Percentiles rank a stretch among this genome's conserved stretches.
Conservation (phyloP, 805 yeast species). For the Geotrichum ghanense region DNA sequence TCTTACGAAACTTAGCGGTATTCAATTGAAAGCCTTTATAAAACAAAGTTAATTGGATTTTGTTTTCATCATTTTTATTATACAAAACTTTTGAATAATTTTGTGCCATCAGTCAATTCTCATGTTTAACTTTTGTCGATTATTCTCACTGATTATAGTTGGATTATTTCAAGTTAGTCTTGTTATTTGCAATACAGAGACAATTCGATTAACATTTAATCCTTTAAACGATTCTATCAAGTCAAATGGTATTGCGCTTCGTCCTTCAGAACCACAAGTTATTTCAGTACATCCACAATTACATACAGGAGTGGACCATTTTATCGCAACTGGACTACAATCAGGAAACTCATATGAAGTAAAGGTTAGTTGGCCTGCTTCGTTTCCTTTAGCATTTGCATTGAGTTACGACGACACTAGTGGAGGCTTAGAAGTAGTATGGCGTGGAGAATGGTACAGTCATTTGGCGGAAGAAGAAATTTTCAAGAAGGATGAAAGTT, state of each 20-base stretch:
- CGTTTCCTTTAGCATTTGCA: conserved; percentile 20
- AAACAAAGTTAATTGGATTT: no score
- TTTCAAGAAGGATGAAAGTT: not conserved
- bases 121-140: no score
- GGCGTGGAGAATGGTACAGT: not conserved
- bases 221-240: not conserved
- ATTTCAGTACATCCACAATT: conserved; percentile 1
- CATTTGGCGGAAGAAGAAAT: not conserved
- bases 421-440: conserved; percentile 1
- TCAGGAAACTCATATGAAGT: conserved; percentile 16
- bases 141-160: conserved; percentile 1
- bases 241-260: not conserved
- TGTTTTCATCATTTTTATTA: no score
- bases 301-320: not conserved
- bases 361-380: conserved; percentile 28
- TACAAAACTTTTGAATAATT: no score
- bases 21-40: no score
- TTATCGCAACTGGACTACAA: conserved; percentile 8
- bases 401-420: conserved; percentile 11
- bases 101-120: no score
- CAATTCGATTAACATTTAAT: not conserved
- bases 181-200: not conserved
- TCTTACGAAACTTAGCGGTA: no score
- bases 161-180: not conserved
- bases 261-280: not conserved